These are phyloP conservation scores for Hyparrhenia diplandra DNA, from an alignment of 176 grass and related monocot genomes.

Conservation along the genomic window DNA sequence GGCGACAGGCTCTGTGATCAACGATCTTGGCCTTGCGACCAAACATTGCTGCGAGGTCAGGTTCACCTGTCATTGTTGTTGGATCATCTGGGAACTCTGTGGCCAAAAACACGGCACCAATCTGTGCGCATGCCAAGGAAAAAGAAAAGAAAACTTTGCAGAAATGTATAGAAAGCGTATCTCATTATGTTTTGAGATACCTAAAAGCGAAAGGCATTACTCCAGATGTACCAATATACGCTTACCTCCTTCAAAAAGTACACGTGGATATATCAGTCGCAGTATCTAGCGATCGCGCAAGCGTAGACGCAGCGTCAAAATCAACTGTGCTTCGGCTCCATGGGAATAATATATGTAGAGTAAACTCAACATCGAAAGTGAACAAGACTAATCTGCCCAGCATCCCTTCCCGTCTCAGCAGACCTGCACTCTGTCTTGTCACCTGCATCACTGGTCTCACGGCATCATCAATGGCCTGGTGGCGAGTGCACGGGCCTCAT, in stretches of 20 bases:
- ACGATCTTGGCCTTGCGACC: too few relatives aligned
- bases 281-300: slow-evolving; percentile 22
- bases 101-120: neutral
- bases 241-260: slow-evolving; percentile 38
- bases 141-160: neutral
- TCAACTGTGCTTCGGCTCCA: slow-evolving; percentile 28
- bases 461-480: neutral
- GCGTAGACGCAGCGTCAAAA: slow-evolving; percentile 39
- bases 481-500: neutral
- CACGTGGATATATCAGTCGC: slow-evolving; percentile 28
- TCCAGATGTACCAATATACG: slow-evolving; percentile 21
- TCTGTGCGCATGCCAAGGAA: neutral
- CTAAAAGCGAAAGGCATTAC: slow-evolving; percentile 21
- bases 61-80: neutral
- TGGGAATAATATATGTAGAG: slow-evolving; percentile 29
- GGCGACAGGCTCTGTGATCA: neutral
- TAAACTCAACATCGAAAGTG: slow-evolving; percentile 21
- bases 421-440: slow-evolving; percentile 21
- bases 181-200: neutral
- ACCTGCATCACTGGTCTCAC: slow-evolving; percentile 50
- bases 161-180: neutral
- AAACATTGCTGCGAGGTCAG: neutral
- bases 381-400: neutral
- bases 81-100: neutral
- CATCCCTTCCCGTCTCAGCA: slow-evolving; percentile 1